These are phyloP conservation scores for Glonium stellatum DNA, from an alignment of 495 filamentous ascomycete genomes.

Conservation along the genomic window DNA sequence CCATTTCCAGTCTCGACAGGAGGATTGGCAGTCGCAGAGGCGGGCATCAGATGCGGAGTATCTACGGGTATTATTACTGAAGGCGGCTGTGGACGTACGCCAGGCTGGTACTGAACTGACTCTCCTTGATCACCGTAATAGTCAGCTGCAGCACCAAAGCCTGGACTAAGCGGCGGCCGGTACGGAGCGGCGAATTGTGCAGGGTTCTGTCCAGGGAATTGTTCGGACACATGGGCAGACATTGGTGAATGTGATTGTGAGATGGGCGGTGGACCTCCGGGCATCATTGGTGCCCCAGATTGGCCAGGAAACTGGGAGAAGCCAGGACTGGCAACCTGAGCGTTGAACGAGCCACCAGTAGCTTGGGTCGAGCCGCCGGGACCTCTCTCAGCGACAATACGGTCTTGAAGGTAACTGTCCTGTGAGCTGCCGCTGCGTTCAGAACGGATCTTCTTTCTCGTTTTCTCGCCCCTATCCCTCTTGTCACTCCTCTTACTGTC, in stretches of 20 bases:
- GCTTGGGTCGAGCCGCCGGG: slow-evolving; percentile 24
- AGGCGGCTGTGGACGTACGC: slow-evolving; percentile 48
- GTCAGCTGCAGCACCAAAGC: slow-evolving; percentile 54
- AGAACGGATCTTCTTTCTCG: slow-evolving; percentile 14
- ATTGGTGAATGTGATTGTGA: slow-evolving; percentile 28
- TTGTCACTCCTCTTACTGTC: slow-evolving; percentile 19
- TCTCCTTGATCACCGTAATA: slow-evolving; percentile 62
- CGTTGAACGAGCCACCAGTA: slow-evolving; percentile 34
- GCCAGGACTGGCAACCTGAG: slow-evolving; percentile 33
- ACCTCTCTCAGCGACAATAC: slow-evolving; percentile 18
- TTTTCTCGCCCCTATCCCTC: slow-evolving; percentile 7
- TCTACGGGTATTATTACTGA: slow-evolving; percentile 45
- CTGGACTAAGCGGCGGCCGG: slow-evolving; percentile 37
- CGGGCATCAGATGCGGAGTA: slow-evolving; percentile 34
- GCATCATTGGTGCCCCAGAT: slow-evolving; percentile 31
- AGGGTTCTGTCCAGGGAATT: slow-evolving; percentile 56
- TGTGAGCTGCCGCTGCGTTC: slow-evolving; percentile 8
- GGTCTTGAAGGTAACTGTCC: slow-evolving; percentile 6
- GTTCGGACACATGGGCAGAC: slow-evolving; percentile 49
- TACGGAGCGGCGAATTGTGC: slow-evolving; percentile 42
- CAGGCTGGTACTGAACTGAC: slow-evolving; percentile 55
- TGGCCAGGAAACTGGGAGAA: slow-evolving; percentile 45
- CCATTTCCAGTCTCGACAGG: slow-evolving; percentile 37
- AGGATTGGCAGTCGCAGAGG: slow-evolving; percentile 28
- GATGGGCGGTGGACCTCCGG: slow-evolving; percentile 22